Percentiles rank a stretch among this genome's conserved stretches.
These are phyloP conservation scores for Tolypocladium capitatum DNA, from an alignment of 2,329 filamentous ascomycete species.

Conservation along the genomic window DNA sequence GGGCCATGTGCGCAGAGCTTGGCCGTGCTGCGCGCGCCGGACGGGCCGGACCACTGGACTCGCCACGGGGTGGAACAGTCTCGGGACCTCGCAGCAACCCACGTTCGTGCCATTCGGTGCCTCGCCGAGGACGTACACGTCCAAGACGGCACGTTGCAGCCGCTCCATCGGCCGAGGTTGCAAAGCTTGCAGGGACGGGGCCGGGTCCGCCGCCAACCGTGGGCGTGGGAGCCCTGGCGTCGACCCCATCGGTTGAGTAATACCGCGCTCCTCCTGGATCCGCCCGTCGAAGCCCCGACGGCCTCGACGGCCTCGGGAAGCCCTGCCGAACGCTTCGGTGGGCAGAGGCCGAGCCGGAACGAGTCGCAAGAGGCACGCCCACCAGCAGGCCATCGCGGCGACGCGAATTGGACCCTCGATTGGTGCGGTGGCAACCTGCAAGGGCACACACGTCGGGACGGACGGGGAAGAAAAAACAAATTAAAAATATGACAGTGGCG, in stretches of 20 bases:
- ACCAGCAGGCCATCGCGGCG: neutral
- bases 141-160: neutral
- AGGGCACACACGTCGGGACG: neutral
- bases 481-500: neutral
- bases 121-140: too few relatives aligned
- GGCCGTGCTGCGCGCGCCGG: neutral
- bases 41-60: neutral
- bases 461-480: too few relatives aligned
- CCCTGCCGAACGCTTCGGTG: too few relatives aligned
- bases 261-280: neutral
- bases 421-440: neutral
- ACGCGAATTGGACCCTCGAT: neutral
- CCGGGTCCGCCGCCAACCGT: neutral
- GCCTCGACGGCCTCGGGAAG: neutral
- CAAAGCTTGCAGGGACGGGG: neutral
- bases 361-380: neutral
- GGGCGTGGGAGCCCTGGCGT: neutral
- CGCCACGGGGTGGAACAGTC: neutral
- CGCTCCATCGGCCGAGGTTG: constrained; percentile 1
- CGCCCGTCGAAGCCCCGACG: too few relatives aligned
- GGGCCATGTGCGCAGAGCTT: neutral
- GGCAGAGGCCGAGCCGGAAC: too few relatives aligned
- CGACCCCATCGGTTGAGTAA: neutral
- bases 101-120: neutral
- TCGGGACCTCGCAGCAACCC: neutral